A percentile compares a stretch with the other conserved stretches of the same genome.
phyloP scores from a whole-genome alignment of 2,329 filamentous ascomycete genomes.

The Cryphonectria japonica region DNA sequence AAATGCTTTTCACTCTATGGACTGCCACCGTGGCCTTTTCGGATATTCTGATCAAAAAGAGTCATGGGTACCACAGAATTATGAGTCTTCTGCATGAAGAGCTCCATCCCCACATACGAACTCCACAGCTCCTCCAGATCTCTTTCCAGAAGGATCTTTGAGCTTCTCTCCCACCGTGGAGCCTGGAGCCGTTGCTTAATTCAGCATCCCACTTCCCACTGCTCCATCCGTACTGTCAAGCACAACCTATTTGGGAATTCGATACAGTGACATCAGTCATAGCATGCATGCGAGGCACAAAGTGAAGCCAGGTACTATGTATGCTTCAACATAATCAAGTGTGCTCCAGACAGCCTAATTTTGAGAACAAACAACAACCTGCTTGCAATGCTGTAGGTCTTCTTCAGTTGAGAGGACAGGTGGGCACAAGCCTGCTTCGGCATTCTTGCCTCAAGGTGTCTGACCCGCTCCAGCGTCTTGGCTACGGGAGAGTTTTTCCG shows the following conservation, averaged over 20 bases:
- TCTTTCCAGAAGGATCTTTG: conserved; percentile 28
- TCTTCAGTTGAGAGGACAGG: not conserved
- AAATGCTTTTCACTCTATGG: not conserved
- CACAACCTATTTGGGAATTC: not conserved
- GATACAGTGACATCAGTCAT: not conserved
- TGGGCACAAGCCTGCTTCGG: too few relatives aligned
- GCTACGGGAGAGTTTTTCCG: not conserved
- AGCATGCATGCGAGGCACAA: not conserved
- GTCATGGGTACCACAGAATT: not conserved
- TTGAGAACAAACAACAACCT: not conserved
- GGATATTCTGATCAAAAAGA: conserved; percentile 2
- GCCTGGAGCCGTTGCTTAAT: not conserved
- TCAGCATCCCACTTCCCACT: not conserved
- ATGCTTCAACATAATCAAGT: not conserved
- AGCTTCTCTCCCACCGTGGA: conserved; percentile 15
- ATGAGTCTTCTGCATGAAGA: conserved; percentile 1
- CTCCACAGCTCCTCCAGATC: conserved; percentile 8
- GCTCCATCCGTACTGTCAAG: not conserved
- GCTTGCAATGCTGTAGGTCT: not conserved
- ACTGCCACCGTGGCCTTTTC: conserved; percentile 29
- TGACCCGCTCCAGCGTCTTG: not conserved
- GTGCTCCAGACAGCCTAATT: not conserved
- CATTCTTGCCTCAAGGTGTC: not conserved
- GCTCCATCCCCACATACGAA: conserved; percentile 15
- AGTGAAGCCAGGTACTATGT: not conserved